Evolutionary conservation across 1,284 basidiomycete species (phyloP).

Genomic region (Kalmanozyma brasiliensis): DNA sequence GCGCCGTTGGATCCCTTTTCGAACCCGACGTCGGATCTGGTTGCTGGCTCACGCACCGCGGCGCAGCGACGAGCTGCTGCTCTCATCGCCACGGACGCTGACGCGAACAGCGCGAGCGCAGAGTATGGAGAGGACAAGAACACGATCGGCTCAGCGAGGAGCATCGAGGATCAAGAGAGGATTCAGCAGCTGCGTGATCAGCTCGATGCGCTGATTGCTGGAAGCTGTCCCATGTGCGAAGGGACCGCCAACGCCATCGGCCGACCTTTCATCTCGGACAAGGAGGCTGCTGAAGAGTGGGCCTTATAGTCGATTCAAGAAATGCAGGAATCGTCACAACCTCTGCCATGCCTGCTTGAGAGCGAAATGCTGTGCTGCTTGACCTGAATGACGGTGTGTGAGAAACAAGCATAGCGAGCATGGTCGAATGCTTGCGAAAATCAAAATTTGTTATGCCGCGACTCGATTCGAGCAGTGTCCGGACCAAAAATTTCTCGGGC

Average conservation of each 20-base stretch:
- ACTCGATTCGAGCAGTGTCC: background rate
- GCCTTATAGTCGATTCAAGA: too few species aligned
- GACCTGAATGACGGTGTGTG: too few species aligned
- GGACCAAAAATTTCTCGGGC: constrained; percentile 6
- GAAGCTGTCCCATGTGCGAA: constrained; percentile 61
- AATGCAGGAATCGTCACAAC: too few species aligned
- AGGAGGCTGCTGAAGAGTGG: constrained; percentile 54
- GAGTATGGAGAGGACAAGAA: constrained; percentile 1
- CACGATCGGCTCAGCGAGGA: constrained; percentile 16
- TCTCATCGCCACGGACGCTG: constrained; percentile 8
- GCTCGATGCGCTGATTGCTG: constrained; percentile 64
- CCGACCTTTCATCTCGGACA: constrained; percentile 50
- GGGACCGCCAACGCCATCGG: constrained; percentile 56
- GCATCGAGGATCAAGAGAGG: constrained; percentile 49
- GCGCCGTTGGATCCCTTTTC: constrained; percentile 62
- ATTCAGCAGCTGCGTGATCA: constrained; percentile 61
- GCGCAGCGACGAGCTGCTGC: constrained; percentile 31
- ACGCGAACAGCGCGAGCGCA: constrained; percentile 5
- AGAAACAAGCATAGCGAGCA: too few species aligned
- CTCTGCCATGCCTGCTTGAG: background rate
- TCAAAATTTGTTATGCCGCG: background rate
- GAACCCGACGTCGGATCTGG: constrained; percentile 44
- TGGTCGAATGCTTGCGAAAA: background rate
- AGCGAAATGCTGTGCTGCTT: background rate
- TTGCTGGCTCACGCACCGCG: constrained; percentile 42